Conservation (phyloP, 176 grass and related monocot genomes). For the Zoysia pacifica region DNA sequence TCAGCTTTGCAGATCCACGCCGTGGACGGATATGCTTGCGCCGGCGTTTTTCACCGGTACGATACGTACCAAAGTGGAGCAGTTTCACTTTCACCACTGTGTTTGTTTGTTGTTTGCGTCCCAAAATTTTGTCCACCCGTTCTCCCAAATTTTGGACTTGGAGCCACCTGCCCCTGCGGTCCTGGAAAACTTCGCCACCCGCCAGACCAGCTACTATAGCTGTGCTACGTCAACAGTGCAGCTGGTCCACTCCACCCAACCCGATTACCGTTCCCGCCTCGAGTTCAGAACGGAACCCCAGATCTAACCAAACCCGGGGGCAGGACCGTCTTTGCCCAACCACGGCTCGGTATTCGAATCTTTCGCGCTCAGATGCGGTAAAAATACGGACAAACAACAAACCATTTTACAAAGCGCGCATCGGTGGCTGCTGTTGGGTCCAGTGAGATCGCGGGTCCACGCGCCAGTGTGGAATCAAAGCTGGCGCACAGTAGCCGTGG, state of each 20-base stretch:
- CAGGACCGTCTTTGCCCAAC: not conserved
- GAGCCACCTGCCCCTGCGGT: constrained; percentile 13
- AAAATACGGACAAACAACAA: constrained; percentile 1
- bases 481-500: not conserved
- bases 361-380: constrained; percentile 43
- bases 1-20: too few relatives aligned
- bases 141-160: too few relatives aligned
- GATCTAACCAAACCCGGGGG: constrained; percentile 39
- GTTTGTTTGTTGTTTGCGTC: not conserved
- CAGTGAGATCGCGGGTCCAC: not conserved
- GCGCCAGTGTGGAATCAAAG: not conserved
- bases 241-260: constrained; percentile 12
- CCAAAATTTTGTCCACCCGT: not conserved
- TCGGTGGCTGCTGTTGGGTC: too few relatives aligned
- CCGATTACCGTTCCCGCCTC: constrained; percentile 44
- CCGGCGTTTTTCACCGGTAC: too few relatives aligned
- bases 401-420: not conserved
- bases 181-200: not conserved
- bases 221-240: not conserved
- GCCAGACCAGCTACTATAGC: not conserved
- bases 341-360: constrained; percentile 35
- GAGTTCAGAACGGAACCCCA: constrained; percentile 28
- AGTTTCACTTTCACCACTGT: too few relatives aligned
- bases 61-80: too few relatives aligned
- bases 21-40: too few relatives aligned